Conservation (phyloP, 1,284 basidiomycete genomes). For the Quambalaria eucalypti region DNA sequence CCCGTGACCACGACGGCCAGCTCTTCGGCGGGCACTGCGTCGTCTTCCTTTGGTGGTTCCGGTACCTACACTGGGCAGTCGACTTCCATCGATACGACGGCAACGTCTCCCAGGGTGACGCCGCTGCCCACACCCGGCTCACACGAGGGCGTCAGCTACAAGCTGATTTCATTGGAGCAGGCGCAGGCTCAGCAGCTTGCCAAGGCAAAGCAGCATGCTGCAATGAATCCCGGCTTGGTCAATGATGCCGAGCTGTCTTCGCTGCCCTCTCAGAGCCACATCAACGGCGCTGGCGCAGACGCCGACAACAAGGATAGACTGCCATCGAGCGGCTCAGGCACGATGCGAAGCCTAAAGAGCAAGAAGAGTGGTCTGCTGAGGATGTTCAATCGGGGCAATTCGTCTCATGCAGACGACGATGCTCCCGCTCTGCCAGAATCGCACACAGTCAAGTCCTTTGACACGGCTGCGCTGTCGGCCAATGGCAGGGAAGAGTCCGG, state of each 20-base stretch:
- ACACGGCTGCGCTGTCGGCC: background rate
- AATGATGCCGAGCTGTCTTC: background rate
- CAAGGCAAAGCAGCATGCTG: background rate
- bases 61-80: no score
- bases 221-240: background rate
- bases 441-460: background rate
- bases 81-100: background rate
- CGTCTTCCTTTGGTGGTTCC: no score
- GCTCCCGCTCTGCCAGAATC: background rate
- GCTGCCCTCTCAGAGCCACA: background rate
- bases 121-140: background rate
- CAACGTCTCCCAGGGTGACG: background rate
- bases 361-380: background rate
- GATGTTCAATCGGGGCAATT: background rate
- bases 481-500: background rate
- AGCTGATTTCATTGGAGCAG: slow-evolving; percentile 1
- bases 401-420: background rate
- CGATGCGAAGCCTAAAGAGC: background rate
- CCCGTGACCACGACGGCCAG: no score
- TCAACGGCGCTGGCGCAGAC: background rate
- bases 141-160: background rate
- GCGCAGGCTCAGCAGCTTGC: background rate
- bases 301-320: background rate
- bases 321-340: background rate
- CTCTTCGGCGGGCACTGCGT: no score